Evolutionary conservation across 2,329 filamentous ascomycete species (phyloP), one percentile per base, ranked within the genome.

Genomic region (Diaporthe sp.): DNA sequence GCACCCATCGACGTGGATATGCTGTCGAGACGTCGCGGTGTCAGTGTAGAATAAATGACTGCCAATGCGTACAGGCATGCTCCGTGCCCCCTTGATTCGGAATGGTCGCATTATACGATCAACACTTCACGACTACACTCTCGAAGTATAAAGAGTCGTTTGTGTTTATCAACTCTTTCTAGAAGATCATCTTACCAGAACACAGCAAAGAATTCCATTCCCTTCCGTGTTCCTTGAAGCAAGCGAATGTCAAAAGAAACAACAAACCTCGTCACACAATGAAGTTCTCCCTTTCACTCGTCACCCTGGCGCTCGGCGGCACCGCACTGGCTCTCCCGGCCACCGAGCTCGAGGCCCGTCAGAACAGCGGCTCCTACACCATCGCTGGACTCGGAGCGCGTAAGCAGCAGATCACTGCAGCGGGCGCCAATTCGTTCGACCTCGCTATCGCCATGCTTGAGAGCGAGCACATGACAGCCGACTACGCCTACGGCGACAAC

Each of bases 401-500:
- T 40, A 64, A 64, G 60, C 17, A 17, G 33, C 60, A 47, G 40
- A 45, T 47, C 40, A 64, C 60, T 5, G 25, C 60, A 3, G 40
- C 60, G 25, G 60, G 60, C 25, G 60, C 60, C 17, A 38, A 64
- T 19, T 15, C 38, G 3, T 64, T 64, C 28, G 40, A 47, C 9
- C 60, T 64, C 15, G 60, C 40, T 6, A n/a, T 64, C 1, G 60
- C 60, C 25, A 64, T 64, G 60, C 60, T 64, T 12, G 60, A 64
- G 25, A 47, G 25, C 19, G 60, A 64, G 25, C 60, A 28, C 40
- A 64, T 47, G 40, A 33, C 25, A n/a, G 60, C 60, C 10, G 60
- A 47, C 60, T 64, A 47, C 40, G 60, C 60, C 25, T 64, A 64
- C 17, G 60, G 60, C 40, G 60, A 64, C 60, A 64, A 64, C 40